Conservation (phyloP, 2,329 filamentous ascomycete species). For the Penicillium paneum region DNA sequence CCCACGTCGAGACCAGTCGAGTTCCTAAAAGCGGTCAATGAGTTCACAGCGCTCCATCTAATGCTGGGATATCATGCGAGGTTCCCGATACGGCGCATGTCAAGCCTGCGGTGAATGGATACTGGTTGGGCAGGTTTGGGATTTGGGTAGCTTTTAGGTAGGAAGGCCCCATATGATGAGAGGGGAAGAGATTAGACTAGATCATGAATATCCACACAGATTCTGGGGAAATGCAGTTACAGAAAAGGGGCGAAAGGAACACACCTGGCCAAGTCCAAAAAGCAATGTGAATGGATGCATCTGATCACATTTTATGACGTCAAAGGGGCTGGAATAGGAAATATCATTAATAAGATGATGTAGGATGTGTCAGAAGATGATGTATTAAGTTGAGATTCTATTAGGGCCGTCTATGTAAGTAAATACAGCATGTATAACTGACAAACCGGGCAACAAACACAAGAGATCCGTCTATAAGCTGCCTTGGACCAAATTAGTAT, state of each 20-base stretch:
- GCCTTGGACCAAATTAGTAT: too few relatives aligned
- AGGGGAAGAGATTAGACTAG: not conserved
- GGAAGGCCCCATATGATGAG: not conserved
- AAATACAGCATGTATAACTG: too few relatives aligned
- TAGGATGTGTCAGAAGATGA: not conserved
- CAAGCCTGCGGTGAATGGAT: not conserved
- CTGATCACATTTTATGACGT: not conserved
- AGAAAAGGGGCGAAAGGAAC: not conserved
- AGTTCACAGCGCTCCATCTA: not conserved
- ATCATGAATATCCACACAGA: not conserved
- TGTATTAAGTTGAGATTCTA: not conserved
- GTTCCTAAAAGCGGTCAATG: conserved; percentile 6
- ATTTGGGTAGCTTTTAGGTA: conserved; percentile 7
- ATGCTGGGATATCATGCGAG: conserved; percentile 1
- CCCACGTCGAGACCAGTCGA: not conserved
- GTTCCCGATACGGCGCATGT: not conserved
- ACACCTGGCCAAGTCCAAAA: too few relatives aligned
- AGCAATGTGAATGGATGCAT: too few relatives aligned
- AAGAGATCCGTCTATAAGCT: not conserved
- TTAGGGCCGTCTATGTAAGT: not conserved
- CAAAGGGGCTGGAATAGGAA: not conserved
- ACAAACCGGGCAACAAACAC: not conserved
- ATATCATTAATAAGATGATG: not conserved
- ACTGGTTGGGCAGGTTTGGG: not conserved
- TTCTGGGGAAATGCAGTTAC: not conserved